A percentile compares a stretch with the other conserved stretches of the same genome.
phyloP scores from a whole-genome alignment of 176 grass and related monocot genomes.

The Ensete glaucum region DNA sequence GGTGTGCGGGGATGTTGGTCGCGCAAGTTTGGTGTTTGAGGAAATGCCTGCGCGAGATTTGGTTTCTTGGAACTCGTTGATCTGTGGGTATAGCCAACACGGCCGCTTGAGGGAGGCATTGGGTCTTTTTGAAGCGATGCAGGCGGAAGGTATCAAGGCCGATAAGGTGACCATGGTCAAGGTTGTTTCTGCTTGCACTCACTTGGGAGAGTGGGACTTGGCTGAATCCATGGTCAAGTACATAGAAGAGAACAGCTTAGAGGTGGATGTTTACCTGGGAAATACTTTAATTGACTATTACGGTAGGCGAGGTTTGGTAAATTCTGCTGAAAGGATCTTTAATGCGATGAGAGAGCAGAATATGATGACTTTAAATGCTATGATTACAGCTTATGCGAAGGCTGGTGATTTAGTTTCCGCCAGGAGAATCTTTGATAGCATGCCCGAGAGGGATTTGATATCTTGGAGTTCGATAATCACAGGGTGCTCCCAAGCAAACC shows the following conservation, averaged over 20 bases:
- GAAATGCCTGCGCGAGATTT: slow-evolving; percentile 42
- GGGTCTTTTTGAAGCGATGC: slow-evolving; percentile 27
- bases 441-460: slow-evolving; percentile 39
- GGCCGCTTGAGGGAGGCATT: slow-evolving; percentile 25
- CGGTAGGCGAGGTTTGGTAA: slow-evolving; percentile 21
- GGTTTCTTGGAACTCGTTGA: slow-evolving; percentile 46
- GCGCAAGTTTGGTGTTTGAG: slow-evolving; percentile 31
- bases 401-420: slow-evolving; percentile 29
- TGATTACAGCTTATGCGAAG: slow-evolving; percentile 44
- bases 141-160: slow-evolving; percentile 28
- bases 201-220: slow-evolving; percentile 37
- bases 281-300: slow-evolving; percentile 46
- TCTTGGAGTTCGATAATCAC: slow-evolving; percentile 53
- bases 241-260: slow-evolving; percentile 30
- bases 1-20: slow-evolving; percentile 26
- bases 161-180: slow-evolving; percentile 49
- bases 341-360: slow-evolving; percentile 38
- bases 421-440: slow-evolving; percentile 39
- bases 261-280: slow-evolving; percentile 47
- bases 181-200: slow-evolving; percentile 43
- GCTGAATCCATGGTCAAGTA: slow-evolving; percentile 35
- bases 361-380: slow-evolving; percentile 28
- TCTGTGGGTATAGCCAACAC: slow-evolving; percentile 28
- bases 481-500: slow-evolving; percentile 33
- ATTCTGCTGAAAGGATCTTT: slow-evolving; percentile 34